phyloP scores from a whole-genome alignment of 176 grass and related monocot species.

The Pontederia paniculata region DNA sequence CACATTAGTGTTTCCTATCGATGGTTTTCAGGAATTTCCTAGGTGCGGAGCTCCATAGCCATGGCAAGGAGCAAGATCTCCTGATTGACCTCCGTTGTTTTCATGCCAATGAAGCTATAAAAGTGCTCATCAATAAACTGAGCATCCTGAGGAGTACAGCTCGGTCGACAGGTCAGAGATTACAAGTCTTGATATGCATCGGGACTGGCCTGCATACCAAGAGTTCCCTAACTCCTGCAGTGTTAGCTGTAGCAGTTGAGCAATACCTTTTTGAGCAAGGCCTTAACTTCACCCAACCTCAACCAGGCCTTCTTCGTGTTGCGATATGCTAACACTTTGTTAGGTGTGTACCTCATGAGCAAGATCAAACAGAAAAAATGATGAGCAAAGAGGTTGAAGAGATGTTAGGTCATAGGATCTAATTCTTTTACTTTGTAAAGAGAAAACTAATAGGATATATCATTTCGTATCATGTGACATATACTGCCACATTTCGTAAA shows the following conservation, averaged over 20 bases:
- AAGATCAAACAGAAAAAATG: too few relatives aligned
- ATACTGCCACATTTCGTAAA: too few relatives aligned
- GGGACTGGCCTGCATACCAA: slow-evolving; percentile 17
- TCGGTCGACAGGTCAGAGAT: slow-evolving; percentile 40
- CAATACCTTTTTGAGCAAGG: slow-evolving; percentile 76
- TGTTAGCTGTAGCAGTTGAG: slow-evolving; percentile 49
- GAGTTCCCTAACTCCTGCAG: slow-evolving; percentile 31
- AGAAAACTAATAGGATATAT: too few relatives aligned
- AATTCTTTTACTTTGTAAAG: too few relatives aligned
- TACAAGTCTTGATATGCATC: slow-evolving; percentile 47
- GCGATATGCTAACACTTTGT: slow-evolving; percentile 39
- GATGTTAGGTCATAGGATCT: too few relatives aligned
- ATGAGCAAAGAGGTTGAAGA: too few relatives aligned
- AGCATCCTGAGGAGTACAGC: slow-evolving; percentile 49
- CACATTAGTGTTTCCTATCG: not conserved
- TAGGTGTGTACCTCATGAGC: too few relatives aligned
- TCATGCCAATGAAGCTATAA: slow-evolving; percentile 50
- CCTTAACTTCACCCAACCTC: slow-evolving; percentile 42
- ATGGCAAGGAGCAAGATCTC: slow-evolving; percentile 52
- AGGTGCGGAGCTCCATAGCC: slow-evolving; percentile 43
- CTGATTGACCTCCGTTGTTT: slow-evolving; percentile 66
- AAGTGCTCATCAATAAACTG: slow-evolving; percentile 68
- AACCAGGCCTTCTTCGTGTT: slow-evolving; percentile 62
- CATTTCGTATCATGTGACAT: too few relatives aligned
- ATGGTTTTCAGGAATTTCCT: slow-evolving; percentile 33